Base-by-base conservation (phyloP, 1,284 basidiomycete genomes). In the Melanopsichium pennsylvanicum region DNA sequence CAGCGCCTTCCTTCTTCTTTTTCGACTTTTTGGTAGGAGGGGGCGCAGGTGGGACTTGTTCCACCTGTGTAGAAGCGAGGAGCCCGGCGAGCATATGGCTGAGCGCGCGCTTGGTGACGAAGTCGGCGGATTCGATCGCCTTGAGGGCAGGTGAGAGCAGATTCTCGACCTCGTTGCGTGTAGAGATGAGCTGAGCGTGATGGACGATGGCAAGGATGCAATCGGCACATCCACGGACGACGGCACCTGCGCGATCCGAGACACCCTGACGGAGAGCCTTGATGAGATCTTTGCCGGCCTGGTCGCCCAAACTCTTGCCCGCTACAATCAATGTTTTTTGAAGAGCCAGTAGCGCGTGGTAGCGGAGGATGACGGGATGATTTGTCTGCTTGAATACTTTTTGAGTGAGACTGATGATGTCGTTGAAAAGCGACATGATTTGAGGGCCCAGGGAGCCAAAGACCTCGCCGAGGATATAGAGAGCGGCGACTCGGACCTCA, bases 371-470 rank as follows among this genome's bases (percentile, higher is more conserved):
- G 59, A 92, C 87, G 12, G 74, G 68, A 27, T 70, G 47, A 5
- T 55, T 51, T 21, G 68, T 34, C 32, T 64, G 43, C 38, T 63
- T 71, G 51, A 70, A 51, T 8, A 73, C 45, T 19, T 55, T 51
- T 39, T 72, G 67, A 19, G 68, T 50, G 41, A 74, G 38, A 27
- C 55, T 35, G 38, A 58, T 22, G 31, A 94, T 90, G 78, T 97
- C 94, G 37, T 89, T 86, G 87, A 93, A 90, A 72, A 93, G 89
- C 12, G 92, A 95, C 93, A 96, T 97, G 80, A 93, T 89, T 89
- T 96, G 71, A 21, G 63, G 85, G 4, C 95, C 94, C 72, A 90
- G 89, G 9, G 85, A 84, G 36, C 84, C 86, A 88, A 97, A 95
- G 12, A 97, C 83, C 79, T 95, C 91, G 12, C 92, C 93, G 23